Percentiles rank a stretch among this genome's conserved stretches.
phyloP scores from a whole-genome alignment of 148 eudicot genomes.

The Fagopyrum homotropicum region DNA sequence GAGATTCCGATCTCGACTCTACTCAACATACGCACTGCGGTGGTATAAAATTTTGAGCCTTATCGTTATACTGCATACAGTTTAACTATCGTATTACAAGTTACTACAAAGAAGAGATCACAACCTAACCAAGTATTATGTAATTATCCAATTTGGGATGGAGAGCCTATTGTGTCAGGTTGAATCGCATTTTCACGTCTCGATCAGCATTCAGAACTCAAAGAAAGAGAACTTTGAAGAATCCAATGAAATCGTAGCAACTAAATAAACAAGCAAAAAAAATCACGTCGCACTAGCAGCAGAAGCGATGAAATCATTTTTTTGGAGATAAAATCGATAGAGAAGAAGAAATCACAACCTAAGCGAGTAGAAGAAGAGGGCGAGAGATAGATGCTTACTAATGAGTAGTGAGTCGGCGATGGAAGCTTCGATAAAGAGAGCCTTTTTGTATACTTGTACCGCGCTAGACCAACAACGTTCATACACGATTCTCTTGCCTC shows the following conservation, averaged over 20 bases:
- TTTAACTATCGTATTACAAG: too few relatives aligned
- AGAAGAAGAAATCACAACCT: not conserved
- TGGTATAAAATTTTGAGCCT: too few relatives aligned
- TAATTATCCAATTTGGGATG: too few relatives aligned
- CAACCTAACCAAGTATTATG: too few relatives aligned
- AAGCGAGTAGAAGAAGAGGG: not conserved
- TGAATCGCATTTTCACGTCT: not conserved
- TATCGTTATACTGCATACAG: too few relatives aligned
- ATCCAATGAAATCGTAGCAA: not conserved
- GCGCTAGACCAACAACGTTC: not conserved
- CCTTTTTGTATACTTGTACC: not conserved
- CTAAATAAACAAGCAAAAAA: not conserved
- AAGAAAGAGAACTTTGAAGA: not conserved
- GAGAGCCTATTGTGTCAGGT: too few relatives aligned
- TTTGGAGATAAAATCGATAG: not conserved
- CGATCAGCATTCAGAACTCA: not conserved
- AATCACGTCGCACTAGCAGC: not conserved
- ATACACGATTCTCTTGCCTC: not conserved
- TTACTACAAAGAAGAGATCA: too few relatives aligned
- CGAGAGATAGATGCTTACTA: not conserved
- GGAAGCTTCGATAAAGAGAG: conserved; percentile 9
- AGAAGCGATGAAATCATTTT: not conserved
- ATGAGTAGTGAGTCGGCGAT: not conserved
- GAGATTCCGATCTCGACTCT: too few relatives aligned
- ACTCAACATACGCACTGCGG: too few relatives aligned